Evolutionary conservation across 768 basidiomycete genomes (phyloP).

Genomic region (Podaxis sp.): DNA sequence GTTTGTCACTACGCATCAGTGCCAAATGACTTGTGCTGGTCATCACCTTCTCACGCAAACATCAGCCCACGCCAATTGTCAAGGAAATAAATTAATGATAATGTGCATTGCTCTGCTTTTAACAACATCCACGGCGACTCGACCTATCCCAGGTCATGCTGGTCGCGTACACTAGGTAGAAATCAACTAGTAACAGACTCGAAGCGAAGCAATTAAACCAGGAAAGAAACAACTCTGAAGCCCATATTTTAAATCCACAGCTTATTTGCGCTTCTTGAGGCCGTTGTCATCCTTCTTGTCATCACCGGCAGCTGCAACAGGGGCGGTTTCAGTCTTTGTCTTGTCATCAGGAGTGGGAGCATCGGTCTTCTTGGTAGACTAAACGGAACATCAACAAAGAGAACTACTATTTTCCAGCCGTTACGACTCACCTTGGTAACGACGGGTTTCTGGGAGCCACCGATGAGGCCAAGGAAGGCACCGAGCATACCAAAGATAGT

Average conservation of each 20-base stretch:
- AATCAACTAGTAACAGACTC: slow-evolving; percentile 12
- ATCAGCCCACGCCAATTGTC: neutral
- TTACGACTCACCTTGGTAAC: slow-evolving; percentile 57
- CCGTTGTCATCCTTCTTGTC: slow-evolving; percentile 68
- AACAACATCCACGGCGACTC: slow-evolving; percentile 12
- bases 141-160: slow-evolving; percentile 14
- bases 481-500: slow-evolving; percentile 86
- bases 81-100: slow-evolving; percentile 10
- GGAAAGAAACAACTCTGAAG: slow-evolving; percentile 3
- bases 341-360: slow-evolving; percentile 61
- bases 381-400: slow-evolving; percentile 9
- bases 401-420: neutral
- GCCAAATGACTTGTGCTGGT: slow-evolving; percentile 14
- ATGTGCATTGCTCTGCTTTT: slow-evolving; percentile 16
- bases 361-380: slow-evolving; percentile 81
- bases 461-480: slow-evolving; percentile 74
- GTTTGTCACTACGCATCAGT: neutral
- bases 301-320: slow-evolving; percentile 71
- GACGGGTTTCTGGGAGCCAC: slow-evolving; percentile 67
- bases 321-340: slow-evolving; percentile 59
- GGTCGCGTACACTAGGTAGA: slow-evolving; percentile 14
- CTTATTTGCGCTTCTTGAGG: slow-evolving; percentile 67
- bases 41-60: slow-evolving; percentile 4
- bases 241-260: slow-evolving; percentile 17
- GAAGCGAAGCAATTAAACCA: slow-evolving; percentile 3